These are phyloP conservation scores for Plantago major DNA, from an alignment of 257 asterid species.

Conservation along the genomic window DNA sequence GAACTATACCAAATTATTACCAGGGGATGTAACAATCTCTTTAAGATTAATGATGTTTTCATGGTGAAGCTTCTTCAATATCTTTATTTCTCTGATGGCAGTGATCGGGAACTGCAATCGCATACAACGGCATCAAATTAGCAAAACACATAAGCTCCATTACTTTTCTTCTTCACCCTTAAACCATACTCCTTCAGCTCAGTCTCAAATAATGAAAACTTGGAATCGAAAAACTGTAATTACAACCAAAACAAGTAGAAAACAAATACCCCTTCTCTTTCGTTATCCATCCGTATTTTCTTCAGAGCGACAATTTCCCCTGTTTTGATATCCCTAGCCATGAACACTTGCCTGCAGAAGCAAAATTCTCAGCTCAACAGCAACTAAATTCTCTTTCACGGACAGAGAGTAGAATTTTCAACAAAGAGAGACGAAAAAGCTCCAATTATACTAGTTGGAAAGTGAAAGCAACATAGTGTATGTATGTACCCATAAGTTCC, in stretches of 20 bases:
- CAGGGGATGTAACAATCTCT: constrained; percentile 86
- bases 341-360: constrained; percentile 68
- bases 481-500: constrained; percentile 78
- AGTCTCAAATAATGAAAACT: background rate
- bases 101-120: constrained; percentile 78
- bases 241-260: constrained; percentile 2
- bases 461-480: background rate
- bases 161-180: background rate
- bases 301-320: constrained; percentile 92
- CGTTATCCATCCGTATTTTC: constrained; percentile 93
- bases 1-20: constrained; percentile 24
- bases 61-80: constrained; percentile 86
- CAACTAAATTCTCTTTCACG: background rate
- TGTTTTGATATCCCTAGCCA: constrained; percentile 75
- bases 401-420: constrained; percentile 3
- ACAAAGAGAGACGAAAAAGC: background rate
- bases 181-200: background rate
- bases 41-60: constrained; percentile 78
- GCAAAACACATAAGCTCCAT: background rate
- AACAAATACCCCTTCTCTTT: constrained; percentile 81
- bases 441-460: background rate
- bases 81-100: constrained; percentile 85
- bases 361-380: constrained; percentile 13
- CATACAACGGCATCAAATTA: background rate
- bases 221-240: background rate